Conservation (phyloP, 1,284 basidiomycete species). For the Bondarzewia mesenterica region DNA sequence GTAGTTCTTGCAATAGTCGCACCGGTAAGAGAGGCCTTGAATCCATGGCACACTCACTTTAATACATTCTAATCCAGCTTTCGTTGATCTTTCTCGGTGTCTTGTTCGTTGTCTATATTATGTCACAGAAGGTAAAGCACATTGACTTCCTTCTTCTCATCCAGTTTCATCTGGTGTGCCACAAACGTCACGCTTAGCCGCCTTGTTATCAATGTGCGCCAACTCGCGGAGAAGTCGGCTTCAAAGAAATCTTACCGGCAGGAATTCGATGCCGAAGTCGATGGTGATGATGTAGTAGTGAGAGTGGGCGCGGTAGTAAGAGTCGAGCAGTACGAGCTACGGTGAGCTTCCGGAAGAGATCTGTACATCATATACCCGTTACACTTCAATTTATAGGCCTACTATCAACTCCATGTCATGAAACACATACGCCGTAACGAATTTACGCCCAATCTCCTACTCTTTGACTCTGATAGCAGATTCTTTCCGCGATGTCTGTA, state of each 20-base stretch:
- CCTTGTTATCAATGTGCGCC: conserved; percentile 29
- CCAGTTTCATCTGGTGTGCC: conserved; percentile 32
- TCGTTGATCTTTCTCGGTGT: conserved; percentile 20
- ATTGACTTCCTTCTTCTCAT: background rate
- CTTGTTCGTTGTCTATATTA: conserved; percentile 16
- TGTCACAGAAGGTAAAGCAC: background rate
- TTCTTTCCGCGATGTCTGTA: too few species aligned
- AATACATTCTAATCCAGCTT: conserved; percentile 12
- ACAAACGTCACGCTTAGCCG: conserved; percentile 28
- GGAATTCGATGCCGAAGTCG: background rate
- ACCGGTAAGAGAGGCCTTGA: conserved; percentile 18
- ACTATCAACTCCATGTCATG: too few species aligned
- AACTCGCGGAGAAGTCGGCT: background rate
- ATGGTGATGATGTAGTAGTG: background rate
- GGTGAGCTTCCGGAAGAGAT: background rate
- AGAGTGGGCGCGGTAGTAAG: too few species aligned
- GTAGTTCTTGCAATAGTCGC: conserved; percentile 17
- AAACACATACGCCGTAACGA: too few species aligned
- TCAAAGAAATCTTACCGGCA: background rate
- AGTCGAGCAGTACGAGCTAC: too few species aligned
- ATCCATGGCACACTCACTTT: background rate
- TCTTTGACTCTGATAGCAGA: too few species aligned
- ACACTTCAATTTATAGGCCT: too few species aligned
- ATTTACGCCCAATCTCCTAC: too few species aligned
- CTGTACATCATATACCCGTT: too few species aligned